Percentiles rank a stretch among this genome's conserved stretches.
phyloP scores from a whole-genome alignment of 2,329 filamentous ascomycete species.

The Aspergillus latus region DNA sequence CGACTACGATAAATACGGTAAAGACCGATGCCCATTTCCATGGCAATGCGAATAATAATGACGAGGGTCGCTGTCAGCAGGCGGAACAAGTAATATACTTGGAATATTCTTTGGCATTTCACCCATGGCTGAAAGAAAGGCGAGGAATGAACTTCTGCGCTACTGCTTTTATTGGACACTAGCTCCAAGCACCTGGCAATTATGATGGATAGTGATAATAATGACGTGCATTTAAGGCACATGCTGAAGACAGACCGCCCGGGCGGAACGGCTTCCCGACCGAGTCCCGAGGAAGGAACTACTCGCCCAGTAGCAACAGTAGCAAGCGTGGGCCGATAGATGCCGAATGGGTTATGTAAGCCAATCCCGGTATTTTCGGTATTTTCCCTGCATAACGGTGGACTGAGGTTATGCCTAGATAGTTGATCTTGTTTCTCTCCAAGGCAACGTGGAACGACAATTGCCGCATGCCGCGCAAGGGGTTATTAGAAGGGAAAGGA shows the following conservation, averaged over 20 bases:
- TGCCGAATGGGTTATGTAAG: neutral
- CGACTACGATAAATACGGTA: too few species aligned
- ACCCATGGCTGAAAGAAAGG: neutral
- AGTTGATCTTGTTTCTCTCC: too few species aligned
- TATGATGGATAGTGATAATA: neutral
- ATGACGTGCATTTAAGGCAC: neutral
- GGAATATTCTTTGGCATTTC: neutral
- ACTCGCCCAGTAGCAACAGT: too few species aligned
- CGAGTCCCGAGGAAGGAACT: neutral
- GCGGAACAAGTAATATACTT: too few species aligned
- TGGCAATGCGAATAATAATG: neutral
- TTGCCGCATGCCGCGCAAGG: slow-evolving; percentile 1
- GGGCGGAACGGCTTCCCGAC: slow-evolving; percentile 11
- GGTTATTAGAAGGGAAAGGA: neutral
- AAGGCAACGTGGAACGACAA: neutral
- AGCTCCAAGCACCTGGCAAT: neutral
- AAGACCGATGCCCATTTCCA: neutral
- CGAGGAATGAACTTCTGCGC: neutral
- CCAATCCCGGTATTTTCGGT: too few species aligned
- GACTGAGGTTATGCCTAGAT: too few species aligned
- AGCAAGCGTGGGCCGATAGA: neutral
- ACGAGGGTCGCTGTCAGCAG: neutral
- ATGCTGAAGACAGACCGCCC: neutral
- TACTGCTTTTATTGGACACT: neutral
- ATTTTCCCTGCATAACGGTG: too few species aligned